Evolutionary conservation across 805 yeast species (phyloP), one percentile per base, ranked within the genome.

Genomic region (Barnettozyma populi): DNA sequence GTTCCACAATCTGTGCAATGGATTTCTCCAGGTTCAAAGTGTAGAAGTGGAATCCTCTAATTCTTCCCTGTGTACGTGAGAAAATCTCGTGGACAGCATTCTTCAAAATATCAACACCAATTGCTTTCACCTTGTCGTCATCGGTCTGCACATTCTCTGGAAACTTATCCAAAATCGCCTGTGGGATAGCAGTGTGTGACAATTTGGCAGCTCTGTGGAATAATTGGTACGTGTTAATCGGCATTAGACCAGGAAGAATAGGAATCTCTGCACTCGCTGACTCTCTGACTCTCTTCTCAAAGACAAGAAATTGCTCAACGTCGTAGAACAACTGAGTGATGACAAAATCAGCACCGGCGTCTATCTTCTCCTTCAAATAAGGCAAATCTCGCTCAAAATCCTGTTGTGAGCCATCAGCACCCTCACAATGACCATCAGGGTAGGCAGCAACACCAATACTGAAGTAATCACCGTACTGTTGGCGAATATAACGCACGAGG

Each of bases 361-460:
- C 76, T 21, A 92, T 76, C 64, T 94, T 94, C 55, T 88, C 95
- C 43, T 81, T 78, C 65, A 94, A 74, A 61, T 66, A 89, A 7
- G 94, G 92, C 41, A 92, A 60, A 65, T 92, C 99, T 41, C 75
- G 75, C 20, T 63, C 62, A 1, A 84, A 80, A 57, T 80, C 77
- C 63, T 90, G 96, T 32, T 73, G 74, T 8, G 79, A 66, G 41
- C 69, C 74, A 56, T 83, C 87, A 1, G 89, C 75, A 13, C 95
- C 92, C 56, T 90, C 96, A 32, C 88, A 90, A 67, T 92, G 97
- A 18, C 99, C 99, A 63, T 92, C 99, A 8, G 99, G 97, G 65
- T 92, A 92, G 1, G 95, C 97, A 2, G 99, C 99, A 14, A 92
- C 99, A 51, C 99, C 99, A 47, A 92, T 73, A 62, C 96, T 86